phyloP scores from a whole-genome alignment of 805 yeast species.

The Suhomyces sp. region DNA sequence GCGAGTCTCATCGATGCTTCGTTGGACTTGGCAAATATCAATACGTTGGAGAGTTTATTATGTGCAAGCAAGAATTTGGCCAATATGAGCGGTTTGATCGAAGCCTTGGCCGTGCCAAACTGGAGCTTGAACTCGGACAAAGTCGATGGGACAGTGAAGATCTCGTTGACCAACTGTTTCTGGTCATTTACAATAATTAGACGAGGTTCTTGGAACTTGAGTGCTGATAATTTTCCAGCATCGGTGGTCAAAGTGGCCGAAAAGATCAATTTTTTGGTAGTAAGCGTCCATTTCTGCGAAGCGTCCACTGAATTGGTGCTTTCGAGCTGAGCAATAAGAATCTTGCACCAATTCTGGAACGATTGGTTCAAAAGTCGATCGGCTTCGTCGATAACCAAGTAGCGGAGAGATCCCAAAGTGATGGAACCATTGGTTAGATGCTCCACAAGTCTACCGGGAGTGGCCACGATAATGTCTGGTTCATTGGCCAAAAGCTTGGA shows the following conservation, averaged over 20 bases:
- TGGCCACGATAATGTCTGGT: conserved; percentile 68
- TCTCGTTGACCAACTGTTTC: conserved; percentile 45
- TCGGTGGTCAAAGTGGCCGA: conserved; percentile 94
- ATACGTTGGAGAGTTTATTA: conserved; percentile 39
- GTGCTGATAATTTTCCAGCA: conserved; percentile 75
- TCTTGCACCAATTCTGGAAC: conserved; percentile 88
- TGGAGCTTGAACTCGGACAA: conserved; percentile 46
- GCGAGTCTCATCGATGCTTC: conserved; percentile 84
- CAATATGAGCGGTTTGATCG: conserved; percentile 73
- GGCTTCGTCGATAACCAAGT: conserved; percentile 76
- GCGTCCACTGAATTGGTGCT: conserved; percentile 16
- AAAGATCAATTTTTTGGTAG: conserved; percentile 66
- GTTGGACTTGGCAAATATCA: conserved; percentile 72
- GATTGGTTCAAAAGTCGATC: conserved; percentile 80
- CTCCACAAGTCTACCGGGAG: conserved; percentile 85
- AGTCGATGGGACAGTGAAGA: conserved; percentile 58
- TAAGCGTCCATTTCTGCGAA: conserved; percentile 32
- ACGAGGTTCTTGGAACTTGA: conserved; percentile 70
- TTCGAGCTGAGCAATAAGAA: conserved; percentile 41
- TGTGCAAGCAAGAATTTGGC: conserved; percentile 47
- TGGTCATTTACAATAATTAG: conserved; percentile 68
- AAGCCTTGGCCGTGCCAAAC: conserved; percentile 34
- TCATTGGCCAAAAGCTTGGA: conserved; percentile 40
- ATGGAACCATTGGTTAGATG: conserved; percentile 50
- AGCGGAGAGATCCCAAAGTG: conserved; percentile 52